These are phyloP conservation scores for Marvania coccoides DNA, from an alignment of 139 green algal species.

Conservation along the genomic window DNA sequence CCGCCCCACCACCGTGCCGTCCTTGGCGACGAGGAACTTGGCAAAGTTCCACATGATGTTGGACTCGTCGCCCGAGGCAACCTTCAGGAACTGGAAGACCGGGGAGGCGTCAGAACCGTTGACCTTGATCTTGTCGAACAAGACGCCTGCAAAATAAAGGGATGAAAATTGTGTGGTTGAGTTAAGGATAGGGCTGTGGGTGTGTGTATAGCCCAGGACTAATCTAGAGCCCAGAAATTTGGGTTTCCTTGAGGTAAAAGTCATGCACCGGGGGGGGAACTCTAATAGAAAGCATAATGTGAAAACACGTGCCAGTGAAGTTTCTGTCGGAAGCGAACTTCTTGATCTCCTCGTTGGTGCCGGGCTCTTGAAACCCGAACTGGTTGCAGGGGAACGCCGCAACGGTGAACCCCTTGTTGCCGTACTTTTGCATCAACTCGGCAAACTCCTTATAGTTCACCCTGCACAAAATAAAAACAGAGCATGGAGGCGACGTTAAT, in stretches of 20 bases:
- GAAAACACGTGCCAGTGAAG: constrained; percentile 13
- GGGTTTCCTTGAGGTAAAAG: too few species aligned
- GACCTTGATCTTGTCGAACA: constrained; percentile 37
- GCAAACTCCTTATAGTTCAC: constrained; percentile 22
- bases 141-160: background rate
- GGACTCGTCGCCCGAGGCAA: background rate
- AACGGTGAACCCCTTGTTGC: constrained; percentile 11
- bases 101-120: constrained; percentile 21
- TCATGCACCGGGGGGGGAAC: too few species aligned
- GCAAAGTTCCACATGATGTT: constrained; percentile 9
- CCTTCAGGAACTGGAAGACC: constrained; percentile 31
- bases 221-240: too few species aligned
- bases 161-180: background rate
- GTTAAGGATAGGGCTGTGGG: background rate
- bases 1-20: constrained; percentile 15
- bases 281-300: too few species aligned
- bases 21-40: constrained; percentile 23
- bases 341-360: constrained; percentile 39
- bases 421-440: constrained; percentile 24
- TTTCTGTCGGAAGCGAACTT: constrained; percentile 16
- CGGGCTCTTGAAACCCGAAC: constrained; percentile 30
- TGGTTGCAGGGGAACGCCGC: constrained; percentile 36
- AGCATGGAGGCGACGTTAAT: background rate
- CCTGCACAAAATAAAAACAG: background rate
- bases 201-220: too few species aligned